A percentile compares a stretch with the other conserved stretches of the same genome.
phyloP scores from a whole-genome alignment of 129 eudicot genomes.

The Tagetes patula region DNA sequence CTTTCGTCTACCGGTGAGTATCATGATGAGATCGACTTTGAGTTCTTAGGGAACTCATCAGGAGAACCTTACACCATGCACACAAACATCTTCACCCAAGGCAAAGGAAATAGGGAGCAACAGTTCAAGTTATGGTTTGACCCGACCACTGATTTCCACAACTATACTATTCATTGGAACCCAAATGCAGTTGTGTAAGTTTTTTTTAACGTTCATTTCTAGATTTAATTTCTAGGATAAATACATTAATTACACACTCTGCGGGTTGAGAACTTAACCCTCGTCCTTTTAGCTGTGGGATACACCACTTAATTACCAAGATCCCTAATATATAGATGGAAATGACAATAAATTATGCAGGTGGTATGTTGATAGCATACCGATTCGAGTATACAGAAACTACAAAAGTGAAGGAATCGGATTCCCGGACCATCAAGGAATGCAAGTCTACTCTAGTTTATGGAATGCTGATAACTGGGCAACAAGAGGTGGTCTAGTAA shows the following conservation, averaged over 20 bases:
- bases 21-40: conserved; percentile 84
- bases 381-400: conserved; percentile 66
- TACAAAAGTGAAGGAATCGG: conserved; percentile 49
- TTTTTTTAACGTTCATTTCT: no score
- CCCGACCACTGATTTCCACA: conserved; percentile 63
- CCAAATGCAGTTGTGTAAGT: conserved; percentile 60
- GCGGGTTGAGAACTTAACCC: no score
- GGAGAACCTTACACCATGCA: conserved; percentile 73
- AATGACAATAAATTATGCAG: conserved; percentile 26
- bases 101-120: conserved; percentile 60
- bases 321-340: no score
- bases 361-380: conserved; percentile 60
- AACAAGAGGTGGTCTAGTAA: conserved; percentile 54
- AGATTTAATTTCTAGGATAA: no score
- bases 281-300: no score
- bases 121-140: conserved; percentile 70
- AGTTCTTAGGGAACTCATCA: conserved; percentile 68
- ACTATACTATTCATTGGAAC: conserved; percentile 79
- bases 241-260: no score
- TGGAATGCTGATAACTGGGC: conserved; percentile 87
- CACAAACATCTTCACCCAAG: conserved; percentile 62
- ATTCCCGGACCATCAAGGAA: conserved; percentile 58
- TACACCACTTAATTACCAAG: no score
- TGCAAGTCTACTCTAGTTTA: conserved; percentile 61
- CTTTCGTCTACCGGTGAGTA: conserved; percentile 54